phyloP scores from a whole-genome alignment of 106 monocot species.

The Xerophyta viscosa region DNA sequence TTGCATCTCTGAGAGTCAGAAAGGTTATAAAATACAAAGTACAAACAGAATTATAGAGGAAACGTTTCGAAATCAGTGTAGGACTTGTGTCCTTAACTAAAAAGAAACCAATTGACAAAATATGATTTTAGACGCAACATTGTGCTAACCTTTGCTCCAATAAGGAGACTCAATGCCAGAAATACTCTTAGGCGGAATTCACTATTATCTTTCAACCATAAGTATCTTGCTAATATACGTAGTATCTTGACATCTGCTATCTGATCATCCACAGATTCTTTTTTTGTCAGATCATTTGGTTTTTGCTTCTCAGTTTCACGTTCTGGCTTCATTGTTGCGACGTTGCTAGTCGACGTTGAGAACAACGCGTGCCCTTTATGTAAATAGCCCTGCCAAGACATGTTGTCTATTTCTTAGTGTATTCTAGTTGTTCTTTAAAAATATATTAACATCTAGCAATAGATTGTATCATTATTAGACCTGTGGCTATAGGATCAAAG shows the following conservation, averaged over 20 bases:
- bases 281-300: conserved; percentile 25
- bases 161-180: conserved; percentile 66
- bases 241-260: conserved; percentile 66
- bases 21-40: conserved; percentile 1
- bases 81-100: too few species aligned
- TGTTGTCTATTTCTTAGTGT: not conserved
- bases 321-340: conserved; percentile 7
- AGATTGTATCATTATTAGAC: too few species aligned
- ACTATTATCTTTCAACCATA: conserved; percentile 71
- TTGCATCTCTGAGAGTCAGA: conserved; percentile 14
- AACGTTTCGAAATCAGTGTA: too few species aligned
- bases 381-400: conserved; percentile 26
- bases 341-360: conserved; percentile 52
- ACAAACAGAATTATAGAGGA: too few species aligned
- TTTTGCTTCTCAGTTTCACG: conserved; percentile 31
- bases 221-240: conserved; percentile 57
- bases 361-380: conserved; percentile 40
- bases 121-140: not conserved
- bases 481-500: too few species aligned
- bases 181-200: conserved; percentile 73
- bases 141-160: conserved; percentile 76
- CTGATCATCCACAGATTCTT: conserved; percentile 38
- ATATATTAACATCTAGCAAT: too few species aligned
- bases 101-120: too few species aligned
- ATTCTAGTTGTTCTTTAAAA: too few species aligned